Conservation (phyloP, 345 rosid genomes). For the Eucalyptus camaldulensis region DNA sequence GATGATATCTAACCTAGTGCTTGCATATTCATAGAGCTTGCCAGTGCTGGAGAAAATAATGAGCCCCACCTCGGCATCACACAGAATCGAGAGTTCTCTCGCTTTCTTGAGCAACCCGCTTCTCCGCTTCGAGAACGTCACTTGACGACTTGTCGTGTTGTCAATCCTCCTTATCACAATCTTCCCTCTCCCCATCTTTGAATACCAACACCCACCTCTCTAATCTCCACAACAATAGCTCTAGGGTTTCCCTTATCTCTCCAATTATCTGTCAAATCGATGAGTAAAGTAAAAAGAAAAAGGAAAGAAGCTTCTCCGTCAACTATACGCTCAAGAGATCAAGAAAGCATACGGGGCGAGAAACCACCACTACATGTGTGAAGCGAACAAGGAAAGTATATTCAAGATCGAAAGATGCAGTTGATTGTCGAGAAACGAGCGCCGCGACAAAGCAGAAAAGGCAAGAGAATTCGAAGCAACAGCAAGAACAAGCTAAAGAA, state of each 20-base stretch:
- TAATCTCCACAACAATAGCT: background rate
- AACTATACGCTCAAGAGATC: background rate
- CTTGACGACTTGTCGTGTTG: slow-evolving; percentile 45
- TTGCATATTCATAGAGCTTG: slow-evolving; percentile 41
- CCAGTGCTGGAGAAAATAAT: slow-evolving; percentile 40
- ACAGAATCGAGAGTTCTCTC: slow-evolving; percentile 35
- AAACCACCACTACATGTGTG: background rate
- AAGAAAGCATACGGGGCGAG: background rate
- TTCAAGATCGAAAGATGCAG: background rate
- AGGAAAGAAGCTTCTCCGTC: background rate
- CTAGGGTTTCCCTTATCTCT: background rate
- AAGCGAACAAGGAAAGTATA: background rate
- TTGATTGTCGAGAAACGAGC: background rate
- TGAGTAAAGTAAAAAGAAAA: background rate
- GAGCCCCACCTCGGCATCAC: slow-evolving; percentile 42
- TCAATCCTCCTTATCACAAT: slow-evolving; percentile 42
- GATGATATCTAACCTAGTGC: slow-evolving; percentile 22
- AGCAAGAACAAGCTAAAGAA: background rate
- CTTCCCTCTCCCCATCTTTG: slow-evolving; percentile 53
- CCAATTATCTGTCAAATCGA: background rate
- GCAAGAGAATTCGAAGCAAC: background rate
- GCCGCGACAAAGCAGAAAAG: background rate
- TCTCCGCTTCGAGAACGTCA: slow-evolving; percentile 43
- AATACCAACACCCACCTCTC: background rate
- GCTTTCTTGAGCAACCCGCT: slow-evolving; percentile 41